Evolutionary conservation across 2,329 filamentous ascomycete genomes (phyloP).

Genomic region (Aureobasidium pullulans): DNA sequence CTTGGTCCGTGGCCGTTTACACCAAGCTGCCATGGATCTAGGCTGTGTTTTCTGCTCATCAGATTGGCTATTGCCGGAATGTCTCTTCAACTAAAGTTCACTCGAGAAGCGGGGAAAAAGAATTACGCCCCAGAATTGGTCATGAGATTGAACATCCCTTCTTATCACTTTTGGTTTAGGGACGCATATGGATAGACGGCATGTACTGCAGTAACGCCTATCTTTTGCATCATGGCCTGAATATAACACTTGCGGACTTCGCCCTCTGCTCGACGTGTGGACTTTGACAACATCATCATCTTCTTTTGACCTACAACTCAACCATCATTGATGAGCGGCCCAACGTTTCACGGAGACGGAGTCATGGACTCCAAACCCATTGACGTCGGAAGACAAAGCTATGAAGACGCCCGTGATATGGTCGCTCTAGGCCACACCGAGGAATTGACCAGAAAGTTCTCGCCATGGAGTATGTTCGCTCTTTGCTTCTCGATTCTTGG

Average conservation of each 20-base stretch:
- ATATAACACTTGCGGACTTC: not conserved
- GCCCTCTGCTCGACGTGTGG: not conserved
- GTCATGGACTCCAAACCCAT: not conserved
- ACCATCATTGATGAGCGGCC: not conserved
- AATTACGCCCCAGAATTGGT: conserved; percentile 9
- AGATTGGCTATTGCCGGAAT: not conserved
- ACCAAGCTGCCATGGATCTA: not conserved
- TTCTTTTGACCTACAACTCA: not conserved
- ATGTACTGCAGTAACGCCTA: conserved; percentile 12
- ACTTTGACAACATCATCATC: not conserved
- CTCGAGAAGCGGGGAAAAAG: not conserved
- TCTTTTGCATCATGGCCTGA: not conserved
- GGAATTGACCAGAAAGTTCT: conserved; percentile 42
- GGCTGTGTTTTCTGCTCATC: not conserved
- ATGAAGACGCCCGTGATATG: conserved; percentile 33
- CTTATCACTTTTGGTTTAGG: conserved; percentile 7
- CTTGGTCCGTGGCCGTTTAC: conserved; percentile 4
- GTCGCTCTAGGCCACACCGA: conserved; percentile 37
- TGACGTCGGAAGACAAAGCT: conserved; percentile 1
- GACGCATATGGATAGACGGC: not conserved
- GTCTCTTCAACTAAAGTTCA: conserved; percentile 1
- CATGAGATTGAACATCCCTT: conserved; percentile 8
- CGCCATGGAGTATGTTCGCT: conserved; percentile 49
- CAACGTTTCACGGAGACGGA: not conserved
- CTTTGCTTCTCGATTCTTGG: conserved; percentile 52